These are phyloP conservation scores for Malus hybrid DNA, from an alignment of 331 rosid genomes.

Conservation along the genomic window DNA sequence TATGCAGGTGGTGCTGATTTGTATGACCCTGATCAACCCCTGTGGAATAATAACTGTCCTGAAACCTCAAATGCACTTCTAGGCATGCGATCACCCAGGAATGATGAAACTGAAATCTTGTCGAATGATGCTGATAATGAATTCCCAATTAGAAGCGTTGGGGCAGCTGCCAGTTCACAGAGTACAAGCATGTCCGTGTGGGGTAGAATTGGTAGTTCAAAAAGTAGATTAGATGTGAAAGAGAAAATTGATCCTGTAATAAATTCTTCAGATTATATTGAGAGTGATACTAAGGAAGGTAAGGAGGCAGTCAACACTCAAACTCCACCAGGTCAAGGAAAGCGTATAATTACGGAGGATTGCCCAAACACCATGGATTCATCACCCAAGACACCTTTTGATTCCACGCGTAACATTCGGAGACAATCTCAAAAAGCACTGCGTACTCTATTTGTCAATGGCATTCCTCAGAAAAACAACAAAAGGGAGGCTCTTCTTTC, in stretches of 20 bases:
- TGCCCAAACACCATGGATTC: slow-evolving; percentile 39
- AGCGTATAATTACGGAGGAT: slow-evolving; percentile 46
- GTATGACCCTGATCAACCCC: slow-evolving; percentile 98
- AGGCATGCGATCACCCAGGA: slow-evolving; percentile 56
- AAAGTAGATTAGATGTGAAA: slow-evolving; percentile 50
- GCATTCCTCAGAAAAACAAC: slow-evolving; percentile 78
- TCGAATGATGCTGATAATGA: slow-evolving; percentile 54
- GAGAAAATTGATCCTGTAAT: slow-evolving; percentile 45
- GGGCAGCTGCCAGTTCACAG: slow-evolving; percentile 51
- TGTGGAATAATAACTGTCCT: slow-evolving; percentile 81
- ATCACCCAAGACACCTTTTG: slow-evolving; percentile 44
- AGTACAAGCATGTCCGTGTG: slow-evolving; percentile 56
- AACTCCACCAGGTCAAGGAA: slow-evolving; percentile 48
- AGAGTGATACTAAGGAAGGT: slow-evolving; percentile 52
- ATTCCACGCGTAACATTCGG: slow-evolving; percentile 41
- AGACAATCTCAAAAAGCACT: slow-evolving; percentile 81
- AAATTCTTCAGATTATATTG: slow-evolving; percentile 45
- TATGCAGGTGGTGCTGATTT: slow-evolving; percentile 69
- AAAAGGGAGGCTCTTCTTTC: slow-evolving; percentile 73
- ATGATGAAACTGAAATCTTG: slow-evolving; percentile 62
- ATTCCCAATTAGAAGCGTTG: slow-evolving; percentile 38
- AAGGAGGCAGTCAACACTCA: slow-evolving; percentile 38
- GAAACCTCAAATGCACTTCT: slow-evolving; percentile 68
- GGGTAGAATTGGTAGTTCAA: slow-evolving; percentile 84
- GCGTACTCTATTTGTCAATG: slow-evolving; percentile 87